Base-by-base conservation (phyloP, 2,329 filamentous ascomycete species). In the Fusarium sp. region DNA sequence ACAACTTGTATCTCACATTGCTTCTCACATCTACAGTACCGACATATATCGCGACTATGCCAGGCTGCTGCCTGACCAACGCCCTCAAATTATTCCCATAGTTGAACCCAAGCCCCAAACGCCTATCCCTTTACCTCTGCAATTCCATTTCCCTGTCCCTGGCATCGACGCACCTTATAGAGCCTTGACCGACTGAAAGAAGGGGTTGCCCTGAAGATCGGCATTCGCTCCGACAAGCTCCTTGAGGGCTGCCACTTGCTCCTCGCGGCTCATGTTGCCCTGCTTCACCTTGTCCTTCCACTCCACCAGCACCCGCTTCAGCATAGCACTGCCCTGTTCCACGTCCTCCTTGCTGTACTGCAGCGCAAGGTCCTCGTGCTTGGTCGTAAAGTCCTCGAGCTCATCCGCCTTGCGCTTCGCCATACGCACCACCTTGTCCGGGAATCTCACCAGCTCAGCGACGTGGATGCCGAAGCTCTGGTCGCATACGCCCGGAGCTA, bases 391-490 rank as follows among this genome's bases (percentile, higher is more conserved):
- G 82, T 99, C 97, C 82, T 99, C 97, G 39, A 99, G 88, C 87
- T 99, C 97, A 82, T 98, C 97, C 0, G 97, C 97, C 86, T 99
- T 99, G 77, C 97, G 91, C 85, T 97, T 97, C n/a, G 97, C 97
- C 97, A 99, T 99, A 74, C 95, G 95, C 70, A 99, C 94, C 18
- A 99, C 97, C 85, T 99, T 99, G 77, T 95, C 92, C 0, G 97
- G 97, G 85, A 99, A 99, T 52, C 95, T 92, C 23, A 99, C 97
- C 7, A 99, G 89, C 85, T 99, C 97, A 1, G 97, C 97, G 16
- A 99, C 97, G 84, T 99, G 97, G 78, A 99, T 99, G 78, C 97
- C 97, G 82, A 99, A 99, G 68, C 93, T 97, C 85, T 99, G 97
- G 83, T 99, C 97, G 81, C 95, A 98, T 77, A 99, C 93, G 58